These are phyloP conservation scores for Lactarius pseudohatsudake DNA, from an alignment of 768 basidiomycete species.

Conservation along the genomic window DNA sequence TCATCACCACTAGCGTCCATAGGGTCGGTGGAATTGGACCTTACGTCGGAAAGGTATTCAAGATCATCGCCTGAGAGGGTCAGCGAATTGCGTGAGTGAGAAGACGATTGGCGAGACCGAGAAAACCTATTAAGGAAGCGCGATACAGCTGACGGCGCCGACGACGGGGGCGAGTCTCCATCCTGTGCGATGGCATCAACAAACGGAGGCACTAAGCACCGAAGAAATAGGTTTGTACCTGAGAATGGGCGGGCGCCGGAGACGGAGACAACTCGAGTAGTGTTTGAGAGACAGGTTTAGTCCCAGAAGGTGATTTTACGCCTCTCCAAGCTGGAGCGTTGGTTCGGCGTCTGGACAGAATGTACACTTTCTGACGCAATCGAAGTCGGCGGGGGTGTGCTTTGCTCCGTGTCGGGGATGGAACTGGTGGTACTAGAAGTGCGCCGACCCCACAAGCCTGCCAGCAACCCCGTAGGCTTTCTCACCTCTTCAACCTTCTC, in stretches of 20 bases:
- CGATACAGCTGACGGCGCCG: conserved; percentile 66
- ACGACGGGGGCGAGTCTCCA: conserved; percentile 24
- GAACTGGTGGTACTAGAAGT: conserved; percentile 14
- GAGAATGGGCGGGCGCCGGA: neutral
- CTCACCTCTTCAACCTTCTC: conserved; percentile 42
- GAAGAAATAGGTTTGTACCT: conserved; percentile 28
- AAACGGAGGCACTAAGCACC: conserved; percentile 14
- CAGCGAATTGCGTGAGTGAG: conserved; percentile 50
- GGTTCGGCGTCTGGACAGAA: neutral
- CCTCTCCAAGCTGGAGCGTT: conserved; percentile 15
- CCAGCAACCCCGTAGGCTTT: conserved; percentile 62
- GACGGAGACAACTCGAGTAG: neutral
- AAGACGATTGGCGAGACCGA: conserved; percentile 46
- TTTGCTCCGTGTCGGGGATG: conserved; percentile 3
- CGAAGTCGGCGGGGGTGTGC: neutral
- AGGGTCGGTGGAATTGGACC: conserved; percentile 49
- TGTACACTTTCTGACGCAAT: conserved; percentile 8
- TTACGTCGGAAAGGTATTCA: conserved; percentile 72
- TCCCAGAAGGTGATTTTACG: conserved; percentile 8
- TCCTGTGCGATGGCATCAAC: conserved; percentile 31
- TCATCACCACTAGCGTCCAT: conserved; percentile 38
- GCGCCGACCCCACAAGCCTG: conserved; percentile 61
- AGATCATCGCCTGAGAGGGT: conserved; percentile 79
- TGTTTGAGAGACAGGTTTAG: conserved; percentile 6
- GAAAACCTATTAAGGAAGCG: conserved; percentile 79